Percentiles rank a stretch among this genome's conserved stretches.
phyloP scores from a whole-genome alignment of 305 asterid species.

The Fraxinus sp. region DNA sequence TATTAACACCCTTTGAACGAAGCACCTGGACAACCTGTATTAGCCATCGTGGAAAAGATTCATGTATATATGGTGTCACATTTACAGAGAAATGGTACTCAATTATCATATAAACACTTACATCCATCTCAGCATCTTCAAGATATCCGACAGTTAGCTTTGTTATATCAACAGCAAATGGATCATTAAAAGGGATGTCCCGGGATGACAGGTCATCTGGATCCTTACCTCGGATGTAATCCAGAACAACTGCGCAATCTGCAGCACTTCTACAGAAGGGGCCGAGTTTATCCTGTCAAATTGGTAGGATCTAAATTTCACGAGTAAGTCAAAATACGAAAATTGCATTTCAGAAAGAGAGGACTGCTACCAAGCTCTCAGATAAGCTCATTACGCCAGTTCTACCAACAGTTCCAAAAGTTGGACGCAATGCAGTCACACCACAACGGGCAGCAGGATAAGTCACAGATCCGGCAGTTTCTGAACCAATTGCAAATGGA shows the following conservation, averaged over 20 bases:
- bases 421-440: constrained; percentile 83
- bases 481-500: constrained; percentile 93
- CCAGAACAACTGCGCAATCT: constrained; percentile 70
- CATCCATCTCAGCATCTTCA: constrained; percentile 89
- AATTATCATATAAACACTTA: constrained; percentile 23
- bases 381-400: constrained; percentile 90
- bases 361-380: constrained; percentile 73
- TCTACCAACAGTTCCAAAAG: constrained; percentile 85
- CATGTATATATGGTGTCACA: background rate
- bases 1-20: constrained; percentile 61
- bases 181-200: constrained; percentile 61
- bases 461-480: constrained; percentile 87
- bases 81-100: background rate
- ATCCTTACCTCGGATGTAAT: constrained; percentile 70
- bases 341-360: background rate
- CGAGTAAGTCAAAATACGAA: background rate
- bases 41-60: constrained; percentile 15
- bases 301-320: constrained; percentile 8
- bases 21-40: constrained; percentile 72
- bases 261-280: constrained; percentile 84
- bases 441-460: constrained; percentile 94
- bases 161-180: constrained; percentile 65
- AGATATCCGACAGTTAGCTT: constrained; percentile 89
- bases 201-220: constrained; percentile 80
- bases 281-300: constrained; percentile 79